phyloP scores from a whole-genome alignment of 768 basidiomycete species.

The Pulveroboletus frians region DNA sequence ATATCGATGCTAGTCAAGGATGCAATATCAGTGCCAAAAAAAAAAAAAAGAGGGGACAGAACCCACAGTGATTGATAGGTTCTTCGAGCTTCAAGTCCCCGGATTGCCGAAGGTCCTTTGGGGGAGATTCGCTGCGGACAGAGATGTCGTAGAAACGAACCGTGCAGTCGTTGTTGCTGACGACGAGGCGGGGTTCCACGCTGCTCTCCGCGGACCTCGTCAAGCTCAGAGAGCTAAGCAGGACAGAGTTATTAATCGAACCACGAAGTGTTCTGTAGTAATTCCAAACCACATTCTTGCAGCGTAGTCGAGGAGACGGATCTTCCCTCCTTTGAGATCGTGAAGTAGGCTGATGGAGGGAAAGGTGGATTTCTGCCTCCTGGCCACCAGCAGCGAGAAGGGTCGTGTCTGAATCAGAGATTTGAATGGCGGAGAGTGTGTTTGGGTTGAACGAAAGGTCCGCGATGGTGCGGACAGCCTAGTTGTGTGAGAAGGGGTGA shows the following conservation, averaged over 20 bases:
- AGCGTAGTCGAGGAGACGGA: conserved; percentile 6
- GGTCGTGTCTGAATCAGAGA: conserved; percentile 48
- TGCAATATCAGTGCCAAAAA: conserved; percentile 8
- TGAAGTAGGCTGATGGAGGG: conserved; percentile 36
- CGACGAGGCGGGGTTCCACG: conserved; percentile 68
- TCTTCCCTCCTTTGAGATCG: conserved; percentile 19
- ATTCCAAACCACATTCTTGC: conserved; percentile 42
- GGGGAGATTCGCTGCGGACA: conserved; percentile 40
- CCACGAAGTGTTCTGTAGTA: conserved; percentile 49
- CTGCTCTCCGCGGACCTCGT: conserved; percentile 57
- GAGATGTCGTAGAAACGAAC: conserved; percentile 79
- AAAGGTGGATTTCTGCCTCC: conserved; percentile 66
- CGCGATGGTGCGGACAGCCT: conserved; percentile 46
- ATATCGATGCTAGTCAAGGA: conserved; percentile 65
- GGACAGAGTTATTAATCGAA: conserved; percentile 80
- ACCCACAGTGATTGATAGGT: conserved; percentile 78
- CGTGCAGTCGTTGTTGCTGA: conserved; percentile 83
- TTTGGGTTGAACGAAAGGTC: conserved; percentile 58
- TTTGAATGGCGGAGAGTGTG: conserved; percentile 51
- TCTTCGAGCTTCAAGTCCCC: conserved; percentile 58
- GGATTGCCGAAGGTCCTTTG: conserved; percentile 42
- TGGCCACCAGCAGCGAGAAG: conserved; percentile 77
- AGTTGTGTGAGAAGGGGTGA: conserved; percentile 14
- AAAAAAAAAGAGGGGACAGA: not conserved
- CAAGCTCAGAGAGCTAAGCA: conserved; percentile 58